Evolutionary conservation across 192 early-diverging fungal species (phyloP).

Genomic region (Coemansia sp.): DNA sequence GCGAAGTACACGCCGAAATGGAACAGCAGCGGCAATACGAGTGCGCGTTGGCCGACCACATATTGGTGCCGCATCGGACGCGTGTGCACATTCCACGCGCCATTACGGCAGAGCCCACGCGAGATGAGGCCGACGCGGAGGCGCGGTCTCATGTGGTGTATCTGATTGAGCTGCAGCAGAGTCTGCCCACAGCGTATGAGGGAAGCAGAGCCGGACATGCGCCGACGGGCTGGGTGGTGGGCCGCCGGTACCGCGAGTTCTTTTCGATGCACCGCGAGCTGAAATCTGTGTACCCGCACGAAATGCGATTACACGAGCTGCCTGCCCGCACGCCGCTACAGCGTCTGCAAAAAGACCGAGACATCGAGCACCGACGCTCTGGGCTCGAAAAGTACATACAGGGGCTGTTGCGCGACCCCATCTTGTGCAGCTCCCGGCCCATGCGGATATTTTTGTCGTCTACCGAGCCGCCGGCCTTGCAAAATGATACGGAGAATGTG

Average conservation of each 20-base stretch:
- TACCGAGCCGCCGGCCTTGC: conserved; percentile 18
- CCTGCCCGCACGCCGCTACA: conserved; percentile 72
- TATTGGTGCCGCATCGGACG: conserved; percentile 55
- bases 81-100: conserved; percentile 47
- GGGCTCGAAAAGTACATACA: conserved; percentile 75
- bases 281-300: conserved; percentile 50
- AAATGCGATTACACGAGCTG: conserved; percentile 67
- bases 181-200: conserved; percentile 26
- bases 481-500: not conserved
- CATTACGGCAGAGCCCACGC: not conserved
- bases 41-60: conserved; percentile 60
- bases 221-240: conserved; percentile 68
- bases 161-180: conserved; percentile 70
- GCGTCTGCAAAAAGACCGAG: conserved; percentile 61
- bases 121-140: not conserved
- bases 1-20: conserved; percentile 59
- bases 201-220: conserved; percentile 5
- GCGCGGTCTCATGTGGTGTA: conserved; percentile 27
- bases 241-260: conserved; percentile 84
- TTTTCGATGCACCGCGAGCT: conserved; percentile 74
- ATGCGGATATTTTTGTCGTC: conserved; percentile 73
- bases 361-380: conserved; percentile 66
- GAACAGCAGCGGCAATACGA: conserved; percentile 68
- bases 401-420: conserved; percentile 53
- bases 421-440: conserved; percentile 62